Evolutionary conservation across 805 yeast genomes (phyloP), one percentile per base, ranked within the genome.

Genomic region (Torulaspora delbrueckii): DNA sequence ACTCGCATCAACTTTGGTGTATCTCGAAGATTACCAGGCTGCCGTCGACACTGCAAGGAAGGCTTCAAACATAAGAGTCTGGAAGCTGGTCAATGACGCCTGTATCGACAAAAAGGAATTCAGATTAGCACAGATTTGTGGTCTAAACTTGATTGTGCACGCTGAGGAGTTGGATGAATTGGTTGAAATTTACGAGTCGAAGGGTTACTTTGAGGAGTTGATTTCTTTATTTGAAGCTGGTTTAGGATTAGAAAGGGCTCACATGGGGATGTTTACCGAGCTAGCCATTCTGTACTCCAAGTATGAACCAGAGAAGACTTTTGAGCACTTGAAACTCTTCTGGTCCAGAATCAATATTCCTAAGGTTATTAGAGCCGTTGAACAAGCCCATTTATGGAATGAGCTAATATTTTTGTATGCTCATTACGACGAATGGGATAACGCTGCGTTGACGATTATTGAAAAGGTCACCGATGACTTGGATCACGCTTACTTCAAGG

Each of bases 261-360:
- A 93, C 66, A 93, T 93, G 99, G 99, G 98, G 58, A 91, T 93
- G 97, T 93, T 93, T 67, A 93, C 99, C 8, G 97, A 90, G 69
- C 77, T 93, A 58, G 96, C 98, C 18, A 76, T 86, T 39, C 74
- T 93, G 57, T 93, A 91, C 72, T 78, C 95, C 54, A 91, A 90
- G 67, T 93, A 90, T 70, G 79, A 81, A 51, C 96, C 97, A 24
- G 86, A 81, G 42, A 84, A 81, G 70, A 86, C 95, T 45, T 86
- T 87, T 88, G 98, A 93, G 70, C 98, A 93, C 70, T 77, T 93
- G 78, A 90, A 90, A 67, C 74, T 93, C 61, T 93, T 93, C 79
- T 93, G 98, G 98, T 89, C 97, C 10, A 84, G 99, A 72, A 79
- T 93, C 67, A 93, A 93, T 68, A 91, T 93, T 72, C 98, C 99